Conservation (phyloP, 768 basidiomycete genomes). For the Boletus rubroflammeus region DNA sequence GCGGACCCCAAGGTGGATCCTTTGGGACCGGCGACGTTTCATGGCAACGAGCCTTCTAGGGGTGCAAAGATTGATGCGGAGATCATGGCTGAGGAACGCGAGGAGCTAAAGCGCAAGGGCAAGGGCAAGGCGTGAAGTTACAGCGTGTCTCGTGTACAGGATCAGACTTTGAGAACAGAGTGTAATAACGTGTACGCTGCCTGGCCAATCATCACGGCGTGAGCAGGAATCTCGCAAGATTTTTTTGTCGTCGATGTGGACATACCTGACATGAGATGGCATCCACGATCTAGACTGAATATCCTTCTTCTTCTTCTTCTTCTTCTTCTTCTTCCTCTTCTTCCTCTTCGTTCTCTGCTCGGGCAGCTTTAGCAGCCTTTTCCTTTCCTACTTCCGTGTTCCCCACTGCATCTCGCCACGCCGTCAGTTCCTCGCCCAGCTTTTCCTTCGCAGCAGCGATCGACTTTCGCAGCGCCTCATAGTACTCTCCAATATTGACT, state of each 20-base stretch:
- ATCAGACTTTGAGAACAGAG: not conserved
- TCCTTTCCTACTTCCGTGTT: constrained; percentile 63
- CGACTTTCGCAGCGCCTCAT: constrained; percentile 44
- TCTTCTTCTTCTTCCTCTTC: constrained; percentile 41
- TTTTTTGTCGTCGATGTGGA: not conserved
- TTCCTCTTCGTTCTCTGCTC: constrained; percentile 46
- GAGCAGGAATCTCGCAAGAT: not conserved
- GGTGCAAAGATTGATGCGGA: constrained; percentile 59
- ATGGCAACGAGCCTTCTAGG: constrained; percentile 55
- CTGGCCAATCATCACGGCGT: not conserved
- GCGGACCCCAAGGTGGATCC: constrained; percentile 41
- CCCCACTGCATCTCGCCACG: constrained; percentile 72
- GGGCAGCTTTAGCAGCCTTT: constrained; percentile 38
- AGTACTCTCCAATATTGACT: constrained; percentile 35
- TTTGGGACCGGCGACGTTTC: constrained; percentile 45
- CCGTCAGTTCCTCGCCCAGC: constrained; percentile 66
- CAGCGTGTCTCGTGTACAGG: not conserved
- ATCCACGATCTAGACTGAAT: not conserved
- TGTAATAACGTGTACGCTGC: not conserved
- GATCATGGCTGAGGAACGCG: constrained; percentile 50
- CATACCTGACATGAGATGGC: not conserved
- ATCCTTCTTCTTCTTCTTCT: constrained; percentile 24
- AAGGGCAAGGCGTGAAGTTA: constrained; percentile 37
- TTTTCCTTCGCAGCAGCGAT: constrained; percentile 50
- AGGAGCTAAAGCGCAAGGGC: constrained; percentile 44